These are phyloP conservation scores for Globisporangium cylindrosporum DNA, from an alignment of 352 stramenopile genomes.

Conservation along the genomic window DNA sequence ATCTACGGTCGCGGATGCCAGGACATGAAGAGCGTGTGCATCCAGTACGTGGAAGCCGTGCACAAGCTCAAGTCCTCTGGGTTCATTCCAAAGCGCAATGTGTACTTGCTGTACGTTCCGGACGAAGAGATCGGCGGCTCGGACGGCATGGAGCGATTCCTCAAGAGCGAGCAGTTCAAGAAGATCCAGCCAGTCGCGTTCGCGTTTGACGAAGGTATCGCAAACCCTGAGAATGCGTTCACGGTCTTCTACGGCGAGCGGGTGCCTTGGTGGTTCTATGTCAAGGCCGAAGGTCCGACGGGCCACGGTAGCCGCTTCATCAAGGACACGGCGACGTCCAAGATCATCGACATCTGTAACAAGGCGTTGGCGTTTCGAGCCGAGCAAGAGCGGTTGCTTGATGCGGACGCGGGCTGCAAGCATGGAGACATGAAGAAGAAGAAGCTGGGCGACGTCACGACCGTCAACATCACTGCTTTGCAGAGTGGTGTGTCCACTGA, in stretches of 20 bases:
- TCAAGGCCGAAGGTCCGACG: conserved; percentile 73
- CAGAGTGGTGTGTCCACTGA: too few species aligned
- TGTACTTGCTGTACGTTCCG: conserved; percentile 92
- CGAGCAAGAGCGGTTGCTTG: conserved; percentile 85
- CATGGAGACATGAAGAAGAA: conserved; percentile 90
- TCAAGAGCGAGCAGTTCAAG: conserved; percentile 83
- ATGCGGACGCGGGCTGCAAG: conserved; percentile 74
- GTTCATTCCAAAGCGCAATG: conserved; percentile 82
- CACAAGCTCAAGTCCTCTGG: conserved; percentile 52
- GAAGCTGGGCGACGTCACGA: conserved; percentile 93
- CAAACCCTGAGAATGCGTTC: conserved; percentile 86
- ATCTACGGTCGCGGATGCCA: conserved; percentile 91
- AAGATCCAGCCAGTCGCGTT: conserved; percentile 82
- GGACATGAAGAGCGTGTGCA: conserved; percentile 96
- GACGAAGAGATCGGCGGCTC: conserved; percentile 93
- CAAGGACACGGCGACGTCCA: conserved; percentile 90
- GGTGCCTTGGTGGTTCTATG: conserved; percentile 90
- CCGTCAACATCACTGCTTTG: conserved; percentile 95
- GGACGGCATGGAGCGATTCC: conserved; percentile 92
- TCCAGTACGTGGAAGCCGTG: conserved; percentile 95
- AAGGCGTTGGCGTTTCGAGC: conserved; percentile 87
- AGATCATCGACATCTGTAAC: conserved; percentile 90
- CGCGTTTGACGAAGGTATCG: conserved; percentile 95
- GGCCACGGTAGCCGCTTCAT: conserved; percentile 95
- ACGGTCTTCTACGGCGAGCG: conserved; percentile 97